Base-by-base conservation (phyloP, 2,329 filamentous ascomycete species). In the Penicillium sp. region DNA sequence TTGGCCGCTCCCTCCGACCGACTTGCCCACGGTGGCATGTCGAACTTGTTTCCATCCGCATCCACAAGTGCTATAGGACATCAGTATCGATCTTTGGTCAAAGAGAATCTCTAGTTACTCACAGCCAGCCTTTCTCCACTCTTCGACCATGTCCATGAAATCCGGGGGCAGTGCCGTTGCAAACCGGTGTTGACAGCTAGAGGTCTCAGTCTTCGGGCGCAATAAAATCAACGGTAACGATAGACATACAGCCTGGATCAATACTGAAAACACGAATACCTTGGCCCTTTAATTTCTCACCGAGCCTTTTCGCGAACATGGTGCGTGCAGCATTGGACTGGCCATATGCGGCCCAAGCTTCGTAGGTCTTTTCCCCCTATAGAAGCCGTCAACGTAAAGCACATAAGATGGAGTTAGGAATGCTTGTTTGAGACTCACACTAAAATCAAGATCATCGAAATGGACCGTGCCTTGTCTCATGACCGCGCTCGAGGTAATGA, bases 311-410 rank as follows among this genome's bases (percentile, higher is more conserved):
- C 0, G 73, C 77, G 58, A 82, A 81, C 47, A 82, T 65, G 11
- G 83, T 78, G 55, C 83, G 82, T 2, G 81, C 81, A 33, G 81
- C 81, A 69, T 85, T 85, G 64, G 79, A 81, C 63, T 82, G 81
- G 2, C 75, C 77, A 60, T 85, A 85, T 2, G 80, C 80, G 1
- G 71, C 64, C 73, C 79, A 81, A 63, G 63, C 60, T 7, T 77
- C 67, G 50, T 77, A 80, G 1, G 69, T 65, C 44, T 75, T 75
- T n/a, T 77, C 75, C 19, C 73, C 61, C 66, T 70, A n/a, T 27
- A 47, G 14, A 47, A 2, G 36, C 27, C 13, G 5, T 39, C 19
- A 47, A 33, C 10, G 41, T 27, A 31, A 31, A 31, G 31, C 7
- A 6, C 31, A 10, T 31, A 4, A 22, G 3, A 3, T 10, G 31